phyloP scores from a whole-genome alignment of 169 alveolate genomes.

The Plasmodium gonderi region DNA sequence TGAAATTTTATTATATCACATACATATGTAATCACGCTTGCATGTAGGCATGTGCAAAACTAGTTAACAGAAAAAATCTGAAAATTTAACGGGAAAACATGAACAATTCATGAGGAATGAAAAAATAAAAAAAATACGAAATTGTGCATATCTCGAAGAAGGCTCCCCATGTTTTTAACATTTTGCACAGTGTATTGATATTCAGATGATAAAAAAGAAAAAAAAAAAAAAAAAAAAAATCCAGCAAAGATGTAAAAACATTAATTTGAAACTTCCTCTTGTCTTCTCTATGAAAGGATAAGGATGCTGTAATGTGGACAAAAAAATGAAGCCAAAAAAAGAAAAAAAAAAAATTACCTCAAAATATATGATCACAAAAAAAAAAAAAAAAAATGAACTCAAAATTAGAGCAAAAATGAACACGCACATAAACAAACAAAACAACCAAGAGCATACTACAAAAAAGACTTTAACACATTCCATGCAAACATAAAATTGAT shows the following conservation, averaged over 20 bases:
- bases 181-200: neutral
- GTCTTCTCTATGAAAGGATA: neutral
- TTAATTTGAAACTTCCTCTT: neutral
- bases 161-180: conserved; percentile 20
- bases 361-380: neutral
- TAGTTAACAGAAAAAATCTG: neutral
- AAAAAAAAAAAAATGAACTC: neutral
- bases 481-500: neutral
- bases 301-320: neutral
- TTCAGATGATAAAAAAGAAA: neutral
- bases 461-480: neutral
- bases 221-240: neutral
- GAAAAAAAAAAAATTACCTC: neutral
- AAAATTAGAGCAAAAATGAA: neutral
- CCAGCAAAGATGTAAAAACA: neutral
- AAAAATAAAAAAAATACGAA: neutral
- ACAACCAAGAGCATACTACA: neutral
- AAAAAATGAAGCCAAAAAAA: neutral
- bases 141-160: conserved; percentile 1
- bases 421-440: neutral
- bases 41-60: neutral
- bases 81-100: neutral
- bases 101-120: neutral
- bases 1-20: no score
- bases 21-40: neutral